Conservation (phyloP, 768 basidiomycete species). For the Mycena albidolilacea region DNA sequence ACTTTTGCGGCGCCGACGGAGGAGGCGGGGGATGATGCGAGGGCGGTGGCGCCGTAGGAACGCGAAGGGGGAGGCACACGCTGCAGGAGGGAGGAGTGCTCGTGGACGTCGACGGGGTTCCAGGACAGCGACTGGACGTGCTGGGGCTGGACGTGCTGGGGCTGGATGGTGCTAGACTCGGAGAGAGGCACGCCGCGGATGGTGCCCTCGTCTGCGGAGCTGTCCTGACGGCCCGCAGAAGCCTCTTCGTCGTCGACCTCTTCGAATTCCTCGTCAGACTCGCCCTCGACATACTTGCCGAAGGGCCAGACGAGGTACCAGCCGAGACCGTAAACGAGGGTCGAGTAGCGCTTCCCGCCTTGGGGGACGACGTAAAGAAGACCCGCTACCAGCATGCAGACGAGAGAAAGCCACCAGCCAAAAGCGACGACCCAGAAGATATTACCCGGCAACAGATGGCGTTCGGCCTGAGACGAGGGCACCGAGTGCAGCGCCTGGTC, state of each 20-base stretch:
- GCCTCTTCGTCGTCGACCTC: slow-evolving; percentile 54
- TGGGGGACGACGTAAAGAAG: slow-evolving; percentile 81
- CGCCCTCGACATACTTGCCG: slow-evolving; percentile 97
- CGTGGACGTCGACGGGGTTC: slow-evolving; percentile 52
- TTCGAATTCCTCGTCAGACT: slow-evolving; percentile 56
- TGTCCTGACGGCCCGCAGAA: slow-evolving; percentile 43
- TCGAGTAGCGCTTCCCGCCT: slow-evolving; percentile 88
- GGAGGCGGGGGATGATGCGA: slow-evolving; percentile 45
- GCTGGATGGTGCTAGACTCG: slow-evolving; percentile 59
- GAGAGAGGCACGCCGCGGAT: slow-evolving; percentile 55
- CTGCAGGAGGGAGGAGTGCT: slow-evolving; percentile 65
- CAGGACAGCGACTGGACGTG: slow-evolving; percentile 61
- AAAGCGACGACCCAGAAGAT: slow-evolving; percentile 92
- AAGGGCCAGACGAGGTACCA: slow-evolving; percentile 99
- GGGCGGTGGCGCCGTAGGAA: slow-evolving; percentile 77
- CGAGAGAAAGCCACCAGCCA: slow-evolving; percentile 92
- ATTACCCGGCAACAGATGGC: slow-evolving; percentile 94
- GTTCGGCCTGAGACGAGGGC: slow-evolving; percentile 93
- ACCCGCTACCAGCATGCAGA: slow-evolving; percentile 77
- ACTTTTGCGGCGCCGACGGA: slow-evolving; percentile 52
- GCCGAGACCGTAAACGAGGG: slow-evolving; percentile 91
- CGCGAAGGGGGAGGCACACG: slow-evolving; percentile 62
- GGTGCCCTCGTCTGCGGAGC: slow-evolving; percentile 38
- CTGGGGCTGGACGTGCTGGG: slow-evolving; percentile 53
- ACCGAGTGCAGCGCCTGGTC: slow-evolving; percentile 94